Conservation (phyloP, 441 rosid species). For the Populus hybrid region DNA sequence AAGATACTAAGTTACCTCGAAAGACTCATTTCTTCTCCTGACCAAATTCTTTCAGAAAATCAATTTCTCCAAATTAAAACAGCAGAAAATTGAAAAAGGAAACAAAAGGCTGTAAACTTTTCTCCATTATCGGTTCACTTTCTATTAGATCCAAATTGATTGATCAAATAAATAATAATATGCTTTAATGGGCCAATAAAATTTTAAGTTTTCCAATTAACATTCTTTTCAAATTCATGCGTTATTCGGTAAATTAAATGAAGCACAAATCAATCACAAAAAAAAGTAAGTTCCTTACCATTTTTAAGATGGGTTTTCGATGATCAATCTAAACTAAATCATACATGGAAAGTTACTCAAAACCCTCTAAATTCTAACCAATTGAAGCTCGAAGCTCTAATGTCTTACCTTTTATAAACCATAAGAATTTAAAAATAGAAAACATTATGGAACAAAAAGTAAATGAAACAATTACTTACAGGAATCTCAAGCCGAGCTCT, state of each 20-base stretch:
- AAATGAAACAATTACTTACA: conserved; percentile 16
- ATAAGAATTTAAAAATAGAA: not conserved
- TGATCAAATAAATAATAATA: not conserved
- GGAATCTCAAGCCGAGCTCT: conserved; percentile 10
- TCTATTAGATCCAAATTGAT: not conserved
- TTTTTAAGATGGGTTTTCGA: not conserved
- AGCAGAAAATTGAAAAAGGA: not conserved
- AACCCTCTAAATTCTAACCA: conserved; percentile 7
- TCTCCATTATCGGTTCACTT: not conserved
- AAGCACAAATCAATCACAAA: not conserved
- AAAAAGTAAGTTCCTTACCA: not conserved
- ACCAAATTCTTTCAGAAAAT: not conserved
- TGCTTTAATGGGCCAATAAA: not conserved
- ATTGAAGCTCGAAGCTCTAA: not conserved
- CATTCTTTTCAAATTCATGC: not conserved
- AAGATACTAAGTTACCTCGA: not conserved
- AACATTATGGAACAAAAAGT: not conserved
- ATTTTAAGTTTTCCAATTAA: not conserved
- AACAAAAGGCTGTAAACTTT: not conserved
- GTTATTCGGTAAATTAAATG: not conserved
- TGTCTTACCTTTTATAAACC: not conserved
- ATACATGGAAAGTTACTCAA: conserved; percentile 19
- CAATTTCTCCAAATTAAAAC: not conserved
- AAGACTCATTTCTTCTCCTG: not conserved
- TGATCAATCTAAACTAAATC: not conserved